Evolutionary conservation across 257 asterid species (phyloP), one percentile per base, ranked within the genome.

Genomic region (Solanum chaucha): DNA sequence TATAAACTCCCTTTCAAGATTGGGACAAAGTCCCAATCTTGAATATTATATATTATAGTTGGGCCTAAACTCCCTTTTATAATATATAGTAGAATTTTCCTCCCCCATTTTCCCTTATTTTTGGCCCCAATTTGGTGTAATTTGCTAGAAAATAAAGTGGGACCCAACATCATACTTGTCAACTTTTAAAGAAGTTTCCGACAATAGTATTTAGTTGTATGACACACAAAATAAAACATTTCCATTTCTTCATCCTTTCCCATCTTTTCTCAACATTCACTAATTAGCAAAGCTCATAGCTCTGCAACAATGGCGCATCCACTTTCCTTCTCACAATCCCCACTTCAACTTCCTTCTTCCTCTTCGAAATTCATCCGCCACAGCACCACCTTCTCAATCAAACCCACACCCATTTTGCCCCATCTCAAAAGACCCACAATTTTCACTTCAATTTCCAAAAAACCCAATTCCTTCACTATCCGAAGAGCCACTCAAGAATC

Each of bases 301-400:
- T n/a, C 40, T 55, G 40, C 34, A 58, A 64, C 87, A 72, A 94
- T 94, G 96, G 97, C 94, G 40, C 86, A 92, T 77, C 15, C 93
- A 67, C 87, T 92, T 75, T 86, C 93, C 74, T 32, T 88, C 88
- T 90, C 86, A 32, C 78, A 85, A 36, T 51, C 88, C 36, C 82
- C 40, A 6, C 75, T 36, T 20, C 84, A 55, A 36, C 89, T 1
- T 35, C 48, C 82, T 46, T 40, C 70, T 74, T 83, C 86, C 86
- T 35, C 87, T 81, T 35, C 88, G 4, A 87, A 88, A 88, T 77
- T 59, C 35, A 40, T 36, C 8, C 71, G 6, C 24, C 86, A 14
- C 20, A 24, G 2, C 64, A n/a, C 38, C 72, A 22, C 80, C 64
- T 12, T 90, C 58, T 82, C 87, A 58, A 68, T 82, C 78, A 86